Base-by-base conservation (phyloP, 164 flowering plant species). In the Kalanchoe fedtschenkoi region DNA sequence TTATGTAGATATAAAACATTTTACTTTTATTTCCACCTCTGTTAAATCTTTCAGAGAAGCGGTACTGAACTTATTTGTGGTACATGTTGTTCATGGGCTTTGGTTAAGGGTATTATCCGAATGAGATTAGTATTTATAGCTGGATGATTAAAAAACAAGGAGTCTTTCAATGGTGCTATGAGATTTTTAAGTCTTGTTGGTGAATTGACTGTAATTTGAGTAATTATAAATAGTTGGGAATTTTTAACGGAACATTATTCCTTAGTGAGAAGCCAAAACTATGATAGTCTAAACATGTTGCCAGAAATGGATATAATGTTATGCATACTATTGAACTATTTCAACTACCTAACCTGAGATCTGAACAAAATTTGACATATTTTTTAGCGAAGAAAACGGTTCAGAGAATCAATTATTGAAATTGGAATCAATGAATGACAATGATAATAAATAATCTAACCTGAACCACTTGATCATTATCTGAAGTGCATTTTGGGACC, bases 401-500 rank as follows among this genome's bases (percentile, higher is more conserved):
- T 11, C 9, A 22, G 41, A 17, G 17, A 30, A 39, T 22, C n/a
- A 61, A 38, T 35, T 26, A 15, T 9, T 51, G 11, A 34, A 13
- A 4, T 26, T 17, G 3, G 39, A 26, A 19, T 58, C 35, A 17
- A 16, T 21, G 5, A 33, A 42, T 9, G 21, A 53, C 17, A 29
- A 7, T 22, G 47, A 41, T 22, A 53, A 34, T 5, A 53, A 24
- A 30, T 3, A 9, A 29, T 30, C 76, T 9, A 62, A 93, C 98
- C 97, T 88, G 90, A 44, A 93, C 88, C 33, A 93, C 81, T 76
- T 81, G 80, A 66, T 83, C 88, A 65, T 71, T 79, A 65, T 76
- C 86, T 6, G 79, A 62, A 60, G 80, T 88, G 74, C 95, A 89
- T 72, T 79, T 86, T n/a, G 97, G 96, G 57, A 83, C 71, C 74